Base-by-base conservation (phyloP, 2,329 filamentous ascomycete genomes). In the Pestalotiopsis sp. region DNA sequence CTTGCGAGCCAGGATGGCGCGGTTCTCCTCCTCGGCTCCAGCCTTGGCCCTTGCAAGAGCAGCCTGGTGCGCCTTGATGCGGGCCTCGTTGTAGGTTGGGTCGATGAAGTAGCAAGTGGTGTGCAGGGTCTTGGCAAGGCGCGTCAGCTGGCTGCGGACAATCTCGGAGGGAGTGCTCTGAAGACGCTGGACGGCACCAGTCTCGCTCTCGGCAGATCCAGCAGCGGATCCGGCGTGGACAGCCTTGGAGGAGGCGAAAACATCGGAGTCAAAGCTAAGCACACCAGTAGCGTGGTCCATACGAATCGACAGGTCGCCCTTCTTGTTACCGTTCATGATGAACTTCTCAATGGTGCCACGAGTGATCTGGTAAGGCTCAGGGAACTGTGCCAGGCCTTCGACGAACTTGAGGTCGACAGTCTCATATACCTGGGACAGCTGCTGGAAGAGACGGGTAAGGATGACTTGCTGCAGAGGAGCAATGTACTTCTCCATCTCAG, bases 271-370 rank as follows among this genome's bases (percentile, higher is more conserved):
- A 76, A 99, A 99, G 80, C 94, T 98, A 70, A 99, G 89, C 64
- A 98, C 93, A 70, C 96, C 94, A 67, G 95, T 95, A 71, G 94
- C 94, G 79, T 99, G 96, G 79, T 98, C 94, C 83, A 98, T 94
- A 71, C 96, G 94, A 76, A 99, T 97, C 67, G 96, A 93, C 61
- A 99, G 88, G 76, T 99, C 96, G 68, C 96, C 96, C 89, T 99
- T 99, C 90, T 99, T 99, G 89, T 97, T 98, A 72, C 96, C 96
- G 82, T 99, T 99, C 96, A 99, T 99, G 87, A 99, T 98, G 87
- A 99, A 99, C 85, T 98, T 99, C 87, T 99, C 96, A 74, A 99
- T 97, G 71, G 94, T 97, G 73, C 92, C 90, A 67, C 93, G 91
- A 72, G 89, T 92, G 74, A 98, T 94, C 83, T 98, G 92, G 89